phyloP scores from a whole-genome alignment of 768 basidiomycete genomes.

The Mycena crocata region DNA sequence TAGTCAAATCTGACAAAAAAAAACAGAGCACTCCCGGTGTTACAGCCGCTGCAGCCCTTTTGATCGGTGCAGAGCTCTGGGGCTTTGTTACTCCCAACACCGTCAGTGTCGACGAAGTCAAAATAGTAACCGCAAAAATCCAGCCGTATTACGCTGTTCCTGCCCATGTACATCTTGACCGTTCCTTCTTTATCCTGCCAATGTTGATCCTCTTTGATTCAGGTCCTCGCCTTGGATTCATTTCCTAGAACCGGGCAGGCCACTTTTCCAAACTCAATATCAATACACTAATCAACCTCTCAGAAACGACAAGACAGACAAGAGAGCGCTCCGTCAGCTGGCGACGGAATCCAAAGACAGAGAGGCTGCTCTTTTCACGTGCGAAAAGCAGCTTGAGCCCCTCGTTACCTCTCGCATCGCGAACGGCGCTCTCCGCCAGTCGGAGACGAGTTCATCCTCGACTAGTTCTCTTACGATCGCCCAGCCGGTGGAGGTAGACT shows the following conservation, averaged over 20 bases:
- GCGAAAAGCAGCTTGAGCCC: slow-evolving; percentile 26
- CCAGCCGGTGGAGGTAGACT: background rate
- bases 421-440: slow-evolving; percentile 7
- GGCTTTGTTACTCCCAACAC: slow-evolving; percentile 61
- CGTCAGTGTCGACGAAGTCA: slow-evolving; percentile 52
- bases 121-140: slow-evolving; percentile 57
- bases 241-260: slow-evolving; percentile 67
- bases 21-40: slow-evolving; percentile 55
- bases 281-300: slow-evolving; percentile 14
- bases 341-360: slow-evolving; percentile 40
- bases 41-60: slow-evolving; percentile 59
- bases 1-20: background rate
- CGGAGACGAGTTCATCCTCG: slow-evolving; percentile 17
- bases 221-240: slow-evolving; percentile 52
- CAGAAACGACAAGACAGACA: slow-evolving; percentile 66
- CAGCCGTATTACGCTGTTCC: slow-evolving; percentile 74
- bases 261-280: background rate
- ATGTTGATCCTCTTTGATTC: too few species aligned
- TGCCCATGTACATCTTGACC: too few species aligned
- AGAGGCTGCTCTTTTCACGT: slow-evolving; percentile 18
- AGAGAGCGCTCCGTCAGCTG: slow-evolving; percentile 54
- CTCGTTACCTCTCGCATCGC: slow-evolving; percentile 25
- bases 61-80: slow-evolving; percentile 66
- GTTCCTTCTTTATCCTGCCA: too few species aligned
- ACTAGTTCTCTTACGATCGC: slow-evolving; percentile 28